phyloP scores from a whole-genome alignment of 176 grass and related monocot genomes.

The Hyparrhenia diplandra region DNA sequence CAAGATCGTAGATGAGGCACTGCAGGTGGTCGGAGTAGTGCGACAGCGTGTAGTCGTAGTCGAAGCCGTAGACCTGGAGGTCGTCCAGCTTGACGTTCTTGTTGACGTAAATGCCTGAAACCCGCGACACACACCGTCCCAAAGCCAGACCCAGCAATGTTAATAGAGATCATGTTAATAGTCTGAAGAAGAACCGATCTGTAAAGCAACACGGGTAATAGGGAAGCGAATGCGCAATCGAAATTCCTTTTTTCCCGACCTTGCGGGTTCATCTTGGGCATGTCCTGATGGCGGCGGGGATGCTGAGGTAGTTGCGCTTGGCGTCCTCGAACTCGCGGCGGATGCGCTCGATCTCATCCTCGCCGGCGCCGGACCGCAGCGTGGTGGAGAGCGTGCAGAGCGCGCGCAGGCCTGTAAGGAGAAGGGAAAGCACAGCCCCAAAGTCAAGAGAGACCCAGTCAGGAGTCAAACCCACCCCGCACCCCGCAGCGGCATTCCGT shows the following conservation, averaged over 20 bases:
- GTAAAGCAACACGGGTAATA: neutral
- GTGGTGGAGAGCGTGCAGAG: slow-evolving; percentile 44
- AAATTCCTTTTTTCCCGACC: slow-evolving; percentile 17
- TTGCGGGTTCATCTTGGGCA: slow-evolving; percentile 87
- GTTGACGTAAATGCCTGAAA: slow-evolving; percentile 86
- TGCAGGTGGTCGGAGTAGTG: slow-evolving; percentile 85
- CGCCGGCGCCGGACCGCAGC: slow-evolving; percentile 38
- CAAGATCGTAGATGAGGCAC: slow-evolving; percentile 84
- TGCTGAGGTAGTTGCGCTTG: slow-evolving; percentile 85
- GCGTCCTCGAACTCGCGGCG: slow-evolving; percentile 71
- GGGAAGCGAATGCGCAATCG: neutral
- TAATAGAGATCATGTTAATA: neutral
- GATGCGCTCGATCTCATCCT: slow-evolving; percentile 87
- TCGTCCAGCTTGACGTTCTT: slow-evolving; percentile 80
- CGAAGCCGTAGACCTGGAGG: slow-evolving; percentile 94
- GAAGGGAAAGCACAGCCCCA: too few species aligned
- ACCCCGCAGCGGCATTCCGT: slow-evolving; percentile 19
- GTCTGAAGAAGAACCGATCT: neutral
- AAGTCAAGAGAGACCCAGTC: too few species aligned
- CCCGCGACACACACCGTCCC: neutral
- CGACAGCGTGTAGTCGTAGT: slow-evolving; percentile 93
- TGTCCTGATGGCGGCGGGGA: slow-evolving; percentile 71
- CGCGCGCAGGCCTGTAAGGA: neutral
- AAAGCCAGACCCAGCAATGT: neutral
- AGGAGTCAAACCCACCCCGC: neutral